Base-by-base conservation (phyloP, 306 rosid species). In the Echinosophora koreensis region DNA sequence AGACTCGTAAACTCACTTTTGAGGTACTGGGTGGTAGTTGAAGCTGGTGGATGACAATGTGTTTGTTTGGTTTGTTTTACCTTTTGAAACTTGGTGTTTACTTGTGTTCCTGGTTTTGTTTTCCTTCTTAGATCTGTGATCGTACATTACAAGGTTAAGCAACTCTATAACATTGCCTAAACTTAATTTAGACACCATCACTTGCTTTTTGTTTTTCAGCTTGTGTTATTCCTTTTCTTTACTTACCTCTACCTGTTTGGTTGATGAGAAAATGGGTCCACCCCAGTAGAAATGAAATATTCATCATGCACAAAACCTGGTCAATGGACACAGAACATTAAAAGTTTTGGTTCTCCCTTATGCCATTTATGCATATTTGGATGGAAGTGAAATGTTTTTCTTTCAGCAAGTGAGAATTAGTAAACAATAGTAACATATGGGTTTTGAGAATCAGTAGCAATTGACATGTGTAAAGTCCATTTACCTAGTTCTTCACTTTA, bases 51-150 rank as follows among this genome's bases (percentile, higher is more conserved):
- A 69, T 42, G 60, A 17, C 38, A 77, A 83, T 77, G 41, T 34
- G 35, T 73, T 61, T 60, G 39, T 68, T 67, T 44, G 10, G 6
- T 70, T 38, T 3, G 5, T 44, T 78, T 78, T 69, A 14, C 63
- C 12, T 32, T 55, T 79, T 83, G 61, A n/a, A 77, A 44, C 70
- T 65, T 74, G 64, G 62, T 80, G 82, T 66, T 81, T 77, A 50
- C 86, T 85, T 82, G 49, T 85, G 57, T 73, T 78, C 56, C 64
- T 85, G 75, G 64, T 80, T 77, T 81, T 27, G 5, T 63, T 60
- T 44, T 79, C 41, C 9, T 56, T 62, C 7, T 70, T 85, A 78
- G 85, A 78, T 85, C 82, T 80, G 74, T 41, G 66, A 30, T 77
- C 39, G 59, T 78, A 22, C 52, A 49, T 27, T 58, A 49, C 22